Evolutionary conservation across 768 basidiomycete genomes (phyloP), one percentile per base, ranked within the genome.

Genomic region (Lactarius indigo): DNA sequence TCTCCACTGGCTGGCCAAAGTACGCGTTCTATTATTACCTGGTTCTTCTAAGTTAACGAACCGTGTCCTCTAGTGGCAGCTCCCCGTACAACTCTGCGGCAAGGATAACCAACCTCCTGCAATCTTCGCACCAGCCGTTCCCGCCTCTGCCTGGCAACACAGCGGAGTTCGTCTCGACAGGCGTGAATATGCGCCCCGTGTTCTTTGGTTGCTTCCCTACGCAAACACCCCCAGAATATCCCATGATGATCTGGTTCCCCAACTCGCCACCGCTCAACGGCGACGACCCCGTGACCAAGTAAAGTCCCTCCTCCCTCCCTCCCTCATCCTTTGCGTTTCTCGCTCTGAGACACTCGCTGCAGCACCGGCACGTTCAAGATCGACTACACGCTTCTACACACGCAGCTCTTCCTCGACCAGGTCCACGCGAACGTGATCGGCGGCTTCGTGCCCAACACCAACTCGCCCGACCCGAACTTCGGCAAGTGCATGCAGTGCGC

Each of bases 161-260:
- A 0, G 79, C 79, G 3, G 80, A 80, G 15, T 91, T 90, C 74
- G 72, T 88, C 41, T 74, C 77, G 1, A 82, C 82, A 5, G 88
- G 89, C 41, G 81, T 91, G 1, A 90, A 87, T 72, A 78, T 77
- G 55, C 84, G 87, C 31, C 85, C 90, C 2, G 89, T 89, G 0
- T 92, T 94, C 78, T 93, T 92, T 77, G 92, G 92, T 3, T 93
- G 92, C 73, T 77, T 88, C 71, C 83, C 86, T 18, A 73, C 62
- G 3, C 73, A 81, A 56, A 74, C 31, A 5, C 82, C 86, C 17
- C 76, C 84, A 1, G 83, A 84, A 64, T 89, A 82, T 68, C 91
- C 91, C 0, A 69, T 93, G 23, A 76, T 93, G 47, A 82, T 93
- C 52, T 92, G 90, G 72, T 78, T 93, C 8, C 92, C 92, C 7